Evolutionary conservation across 2,329 filamentous ascomycete genomes (phyloP), one percentile per base, ranked within the genome.

Genomic region (Pezicula radicicola): DNA sequence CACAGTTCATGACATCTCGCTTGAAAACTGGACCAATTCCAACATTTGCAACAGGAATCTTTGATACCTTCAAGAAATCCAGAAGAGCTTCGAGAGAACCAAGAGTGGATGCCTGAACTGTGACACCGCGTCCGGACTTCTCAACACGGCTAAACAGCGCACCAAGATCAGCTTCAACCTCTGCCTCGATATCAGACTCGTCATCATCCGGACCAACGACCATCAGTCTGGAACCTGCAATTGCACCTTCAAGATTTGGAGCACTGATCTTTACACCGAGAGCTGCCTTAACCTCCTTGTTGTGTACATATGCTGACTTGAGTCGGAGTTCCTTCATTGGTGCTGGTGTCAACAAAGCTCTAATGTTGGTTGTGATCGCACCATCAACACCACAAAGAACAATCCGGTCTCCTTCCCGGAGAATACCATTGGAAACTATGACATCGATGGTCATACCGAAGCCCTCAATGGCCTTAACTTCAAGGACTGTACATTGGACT

Each of bases 371-470:
- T 54, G 87, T 84, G 68, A 99, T 99, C 48, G 91, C 87, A 27
- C 95, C 94, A 68, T 97, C 94, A n/a, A 93, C 89, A 78, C 94
- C 94, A 67, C 94, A 99, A 42, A 99, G 75, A 5, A 97, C 90
- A 64, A 99, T 91, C 36, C 91, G 87, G 71, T 99, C 94, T 57
- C 94, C 94, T 75, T 99, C 94, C 56, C 86, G 84, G 45, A 99
- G 79, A 54, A 97, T 87, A 83, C 94, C 94, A 74, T 99, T 99
- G 53, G 91, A 96, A 49, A 99, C 75, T 62, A 99, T 88, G 58
- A 99, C 93, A 69, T 99, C 94, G 63, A 99, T 97, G 43, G 94
- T 99, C 72, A 96, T 99, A 68, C 94, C 94, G 58, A 99, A 91
- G 73, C 94, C 95, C 72, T 99, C 94, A 57, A 99, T 97, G 46